phyloP scores from a whole-genome alignment of 768 basidiomycete species.

The Porpolomopsis calyptriformis region DNA sequence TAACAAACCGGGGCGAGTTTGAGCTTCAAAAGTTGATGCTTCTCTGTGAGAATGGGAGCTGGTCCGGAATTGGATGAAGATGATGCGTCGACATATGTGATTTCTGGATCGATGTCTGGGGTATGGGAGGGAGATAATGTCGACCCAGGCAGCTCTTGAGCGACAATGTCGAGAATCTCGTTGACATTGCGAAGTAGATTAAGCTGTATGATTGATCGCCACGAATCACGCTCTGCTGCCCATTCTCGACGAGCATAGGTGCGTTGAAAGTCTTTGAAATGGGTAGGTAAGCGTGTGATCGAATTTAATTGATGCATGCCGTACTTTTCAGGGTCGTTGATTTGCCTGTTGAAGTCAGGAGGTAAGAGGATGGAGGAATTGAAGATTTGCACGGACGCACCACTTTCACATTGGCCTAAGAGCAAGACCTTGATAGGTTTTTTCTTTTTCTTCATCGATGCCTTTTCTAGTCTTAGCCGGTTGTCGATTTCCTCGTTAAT shows the following conservation, averaged over 20 bases:
- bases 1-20: constrained; percentile 36
- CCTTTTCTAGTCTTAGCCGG: constrained; percentile 50
- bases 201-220: constrained; percentile 68
- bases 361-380: constrained; percentile 6
- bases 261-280: constrained; percentile 53
- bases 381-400: not conserved
- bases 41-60: constrained; percentile 45
- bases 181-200: constrained; percentile 72
- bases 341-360: constrained; percentile 73
- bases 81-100: no score
- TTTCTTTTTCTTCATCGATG: constrained; percentile 48
- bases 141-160: constrained; percentile 43
- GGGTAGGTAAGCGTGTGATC: constrained; percentile 7
- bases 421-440: constrained; percentile 65
- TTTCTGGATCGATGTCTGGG: constrained; percentile 26
- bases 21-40: constrained; percentile 48
- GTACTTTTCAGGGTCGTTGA: constrained; percentile 72
- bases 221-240: constrained; percentile 56
- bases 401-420: constrained; percentile 35
- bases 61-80: no score
- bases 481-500: constrained; percentile 72
- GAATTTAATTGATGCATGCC: not conserved
- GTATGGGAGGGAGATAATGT: constrained; percentile 10
- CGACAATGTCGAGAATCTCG: constrained; percentile 45
- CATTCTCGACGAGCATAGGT: constrained; percentile 63